Base-by-base conservation (phyloP, 352 stramenopile species). In the Phytophthora chlamydospora region DNA sequence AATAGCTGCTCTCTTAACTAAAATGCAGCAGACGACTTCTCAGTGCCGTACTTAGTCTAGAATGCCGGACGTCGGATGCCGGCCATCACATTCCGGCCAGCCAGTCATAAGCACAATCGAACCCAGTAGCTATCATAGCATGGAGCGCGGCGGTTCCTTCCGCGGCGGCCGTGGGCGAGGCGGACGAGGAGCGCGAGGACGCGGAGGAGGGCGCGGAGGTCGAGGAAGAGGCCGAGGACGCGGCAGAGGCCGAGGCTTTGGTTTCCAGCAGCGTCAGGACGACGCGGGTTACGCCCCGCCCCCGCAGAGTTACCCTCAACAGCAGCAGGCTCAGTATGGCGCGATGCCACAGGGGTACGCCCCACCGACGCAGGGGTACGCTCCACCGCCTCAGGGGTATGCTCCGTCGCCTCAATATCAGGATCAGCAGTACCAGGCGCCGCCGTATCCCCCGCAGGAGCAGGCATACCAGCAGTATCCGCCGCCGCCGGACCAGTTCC, bases 131-230 rank as follows among this genome's bases (percentile, higher is more conserved):
- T 24, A 27, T n/a, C n/a, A n/a, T n/a, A 27, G 14, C 0, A 76
- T 79, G 71, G 71, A 71, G 32, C 58, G 67, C 46, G 58, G 66
- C 40, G 68, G 71, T 45, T 59, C 66, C 33, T 68, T 77, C 34
- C 63, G 75, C 34, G 69, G 71, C 4, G 59, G 58, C 24, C 59
- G 63, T 14, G 64, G 73, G n/a, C 60, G 72, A 38, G 47, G 69
- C 9, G 57, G 74, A 43, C 45, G 62, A 39, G 47, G 58, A 38
- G 31, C 53, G 34, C 29, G 63, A 21, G 16, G 68, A 63, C 46
- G 72, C 44, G n/a, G 70, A 49, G 68, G 71, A 11, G 35, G 73
- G 52, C 68, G 75, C 58, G 46, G 72, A 14, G 66, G 70, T 0
- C 31, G 65, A 8, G 71, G 78, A 71, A 42, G 74, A 0, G 66